Conservation (phyloP, 1,284 basidiomycete species). For the Cutaneotrichosporon cutaneum region DNA sequence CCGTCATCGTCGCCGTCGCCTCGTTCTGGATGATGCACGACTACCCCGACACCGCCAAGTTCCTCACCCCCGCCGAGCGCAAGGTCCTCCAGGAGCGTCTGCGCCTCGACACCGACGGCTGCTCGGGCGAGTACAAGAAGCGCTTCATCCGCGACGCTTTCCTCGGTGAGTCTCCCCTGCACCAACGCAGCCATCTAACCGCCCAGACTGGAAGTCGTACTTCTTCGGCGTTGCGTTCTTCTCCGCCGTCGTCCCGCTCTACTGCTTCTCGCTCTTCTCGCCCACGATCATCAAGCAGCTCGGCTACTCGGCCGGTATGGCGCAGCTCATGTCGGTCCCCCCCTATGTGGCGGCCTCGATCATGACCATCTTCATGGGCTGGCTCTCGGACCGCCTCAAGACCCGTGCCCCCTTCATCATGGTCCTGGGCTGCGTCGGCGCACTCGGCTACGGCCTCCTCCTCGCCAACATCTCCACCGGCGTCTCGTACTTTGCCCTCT, state of each 20-base stretch:
- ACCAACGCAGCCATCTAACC: no score
- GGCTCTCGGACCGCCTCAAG: constrained; percentile 40
- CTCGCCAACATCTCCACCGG: constrained; percentile 44
- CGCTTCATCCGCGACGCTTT: constrained; percentile 32
- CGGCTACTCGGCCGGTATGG: constrained; percentile 66
- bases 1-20: constrained; percentile 63
- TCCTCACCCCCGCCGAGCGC: constrained; percentile 68
- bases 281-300: constrained; percentile 41
- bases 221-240: constrained; percentile 33
- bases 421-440: constrained; percentile 41
- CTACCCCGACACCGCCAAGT: constrained; percentile 75
- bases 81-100: constrained; percentile 29
- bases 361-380: constrained; percentile 43
- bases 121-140: constrained; percentile 36
- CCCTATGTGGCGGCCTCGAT: constrained; percentile 39
- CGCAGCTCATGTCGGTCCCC: constrained; percentile 58
- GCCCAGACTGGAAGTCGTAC: constrained; percentile 46
- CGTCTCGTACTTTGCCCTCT: constrained; percentile 57
- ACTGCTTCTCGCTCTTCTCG: constrained; percentile 62
- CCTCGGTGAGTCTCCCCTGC: no score
- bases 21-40: constrained; percentile 77
- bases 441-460: constrained; percentile 40
- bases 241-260: constrained; percentile 58
- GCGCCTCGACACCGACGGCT: constrained; percentile 35
- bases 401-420: constrained; percentile 46